A percentile compares a stretch with the other conserved stretches of the same genome.
phyloP scores from a whole-genome alignment of 345 rosid genomes.

The Populus ilicifolia region DNA sequence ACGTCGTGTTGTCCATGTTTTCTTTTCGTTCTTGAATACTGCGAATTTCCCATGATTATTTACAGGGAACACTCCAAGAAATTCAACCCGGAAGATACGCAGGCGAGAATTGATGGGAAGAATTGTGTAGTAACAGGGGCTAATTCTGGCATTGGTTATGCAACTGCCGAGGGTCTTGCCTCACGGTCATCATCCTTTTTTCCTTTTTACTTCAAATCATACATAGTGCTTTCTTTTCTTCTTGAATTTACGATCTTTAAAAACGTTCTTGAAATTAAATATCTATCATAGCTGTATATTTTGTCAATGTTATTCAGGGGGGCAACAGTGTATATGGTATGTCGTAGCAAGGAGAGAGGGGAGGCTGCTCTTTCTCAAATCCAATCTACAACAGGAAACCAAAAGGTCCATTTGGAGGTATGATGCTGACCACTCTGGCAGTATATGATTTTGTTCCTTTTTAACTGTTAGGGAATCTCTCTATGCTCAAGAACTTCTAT shows the following conservation, averaged over 20 bases:
- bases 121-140: slow-evolving; percentile 93
- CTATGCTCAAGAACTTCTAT: neutral
- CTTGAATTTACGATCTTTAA: neutral
- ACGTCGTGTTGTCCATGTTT: too few species aligned
- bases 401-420: slow-evolving; percentile 82
- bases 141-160: slow-evolving; percentile 86
- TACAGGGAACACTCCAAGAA: slow-evolving; percentile 67
- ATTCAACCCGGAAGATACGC: slow-evolving; percentile 67
- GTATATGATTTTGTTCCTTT: neutral
- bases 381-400: slow-evolving; percentile 61
- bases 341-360: slow-evolving; percentile 82
- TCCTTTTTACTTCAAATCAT: neutral
- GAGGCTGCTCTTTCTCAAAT: slow-evolving; percentile 78
- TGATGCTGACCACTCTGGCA: neutral
- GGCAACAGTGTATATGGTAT: slow-evolving; percentile 78
- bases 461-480: neutral
- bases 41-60: neutral
- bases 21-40: too few species aligned
- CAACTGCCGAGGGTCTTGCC: slow-evolving; percentile 90
- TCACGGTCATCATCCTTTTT: slow-evolving; percentile 50
- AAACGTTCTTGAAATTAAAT: neutral
- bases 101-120: slow-evolving; percentile 55
- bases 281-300: neutral
- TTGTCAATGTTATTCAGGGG: slow-evolving; percentile 43
- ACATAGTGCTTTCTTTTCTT: neutral